These are phyloP conservation scores for Gaeumannomyces sp. DNA, from an alignment of 2,329 filamentous ascomycete genomes.

Conservation along the genomic window DNA sequence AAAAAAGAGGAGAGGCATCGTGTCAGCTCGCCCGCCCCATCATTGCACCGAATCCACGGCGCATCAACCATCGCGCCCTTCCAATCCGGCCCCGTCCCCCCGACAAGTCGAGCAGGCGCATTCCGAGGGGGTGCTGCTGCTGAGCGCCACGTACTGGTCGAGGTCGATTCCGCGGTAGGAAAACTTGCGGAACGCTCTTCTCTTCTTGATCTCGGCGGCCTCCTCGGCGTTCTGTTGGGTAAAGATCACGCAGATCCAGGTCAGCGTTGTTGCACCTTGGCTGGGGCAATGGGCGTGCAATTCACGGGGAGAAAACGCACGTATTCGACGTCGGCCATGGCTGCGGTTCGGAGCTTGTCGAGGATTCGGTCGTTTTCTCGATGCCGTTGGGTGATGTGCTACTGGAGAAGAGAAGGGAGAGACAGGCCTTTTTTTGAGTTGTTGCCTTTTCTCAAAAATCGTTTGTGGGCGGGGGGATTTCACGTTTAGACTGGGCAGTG, in stretches of 20 bases:
- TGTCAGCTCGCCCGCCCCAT: neutral
- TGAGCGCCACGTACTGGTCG: conserved; percentile 74
- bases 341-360: conserved; percentile 5
- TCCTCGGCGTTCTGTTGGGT: conserved; percentile 79
- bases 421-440: neutral
- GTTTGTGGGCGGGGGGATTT: neutral
- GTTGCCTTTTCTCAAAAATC: neutral
- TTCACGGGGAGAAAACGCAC: conserved; percentile 10
- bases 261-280: conserved; percentile 9
- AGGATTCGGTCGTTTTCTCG: conserved; percentile 6
- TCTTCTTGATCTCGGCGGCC: conserved; percentile 99
- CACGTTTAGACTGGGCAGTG: neutral
- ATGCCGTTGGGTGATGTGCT: conserved; percentile 4
- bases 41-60: neutral
- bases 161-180: conserved; percentile 99
- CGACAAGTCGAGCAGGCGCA: neutral
- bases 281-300: neutral
- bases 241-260: conserved; percentile 13
- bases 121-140: neutral
- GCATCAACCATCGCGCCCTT: neutral
- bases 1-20: neutral
- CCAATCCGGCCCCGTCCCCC: neutral
- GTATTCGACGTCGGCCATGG: conserved; percentile 15
- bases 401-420: neutral
- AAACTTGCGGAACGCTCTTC: conserved; percentile 99